Evolutionary conservation across 345 rosid species (phyloP).

Genomic region (Lumnitzera racemosa): DNA sequence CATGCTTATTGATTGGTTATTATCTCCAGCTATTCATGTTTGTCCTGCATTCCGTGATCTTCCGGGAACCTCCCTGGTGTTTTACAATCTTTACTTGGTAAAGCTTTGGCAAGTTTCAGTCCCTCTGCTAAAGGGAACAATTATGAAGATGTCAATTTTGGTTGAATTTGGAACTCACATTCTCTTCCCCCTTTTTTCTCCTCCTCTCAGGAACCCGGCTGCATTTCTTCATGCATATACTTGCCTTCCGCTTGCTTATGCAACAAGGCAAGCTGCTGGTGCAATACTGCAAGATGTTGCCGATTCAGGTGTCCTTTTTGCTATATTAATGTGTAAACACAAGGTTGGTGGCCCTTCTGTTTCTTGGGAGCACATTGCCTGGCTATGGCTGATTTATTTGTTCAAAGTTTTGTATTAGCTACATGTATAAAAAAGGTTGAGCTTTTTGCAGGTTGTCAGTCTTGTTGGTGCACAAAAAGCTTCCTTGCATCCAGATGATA

Average conservation of each 20-base stretch:
- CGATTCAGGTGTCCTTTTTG: slow-evolving; percentile 24
- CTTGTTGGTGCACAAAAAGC: slow-evolving; percentile 98
- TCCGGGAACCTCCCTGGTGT: no score
- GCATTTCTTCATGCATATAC: slow-evolving; percentile 27
- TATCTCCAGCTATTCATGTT: no score
- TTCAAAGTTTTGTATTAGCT: slow-evolving; percentile 43
- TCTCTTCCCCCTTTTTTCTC: no score
- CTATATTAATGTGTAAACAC: slow-evolving; percentile 25
- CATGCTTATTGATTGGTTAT: no score
- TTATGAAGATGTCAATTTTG: no score
- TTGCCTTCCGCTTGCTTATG: slow-evolving; percentile 26
- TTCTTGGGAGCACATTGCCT: not conserved
- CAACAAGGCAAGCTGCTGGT: slow-evolving; percentile 25
- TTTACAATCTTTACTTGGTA: no score
- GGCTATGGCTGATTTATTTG: no score
- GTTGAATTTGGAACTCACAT: no score
- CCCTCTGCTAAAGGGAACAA: no score
- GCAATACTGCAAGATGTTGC: slow-evolving; percentile 21
- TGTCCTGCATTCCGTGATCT: no score
- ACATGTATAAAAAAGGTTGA: slow-evolving; percentile 75
- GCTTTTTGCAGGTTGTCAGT: slow-evolving; percentile 68
- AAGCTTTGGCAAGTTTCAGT: no score
- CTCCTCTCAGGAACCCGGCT: slow-evolving; percentile 14
- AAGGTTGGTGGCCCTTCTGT: slow-evolving; percentile 8
- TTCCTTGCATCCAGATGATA: slow-evolving; percentile 95